A percentile compares a stretch with the other conserved stretches of the same genome.
Conservation (phyloP, 768 basidiomycete genomes). For the Amanita pallidorosea region DNA sequence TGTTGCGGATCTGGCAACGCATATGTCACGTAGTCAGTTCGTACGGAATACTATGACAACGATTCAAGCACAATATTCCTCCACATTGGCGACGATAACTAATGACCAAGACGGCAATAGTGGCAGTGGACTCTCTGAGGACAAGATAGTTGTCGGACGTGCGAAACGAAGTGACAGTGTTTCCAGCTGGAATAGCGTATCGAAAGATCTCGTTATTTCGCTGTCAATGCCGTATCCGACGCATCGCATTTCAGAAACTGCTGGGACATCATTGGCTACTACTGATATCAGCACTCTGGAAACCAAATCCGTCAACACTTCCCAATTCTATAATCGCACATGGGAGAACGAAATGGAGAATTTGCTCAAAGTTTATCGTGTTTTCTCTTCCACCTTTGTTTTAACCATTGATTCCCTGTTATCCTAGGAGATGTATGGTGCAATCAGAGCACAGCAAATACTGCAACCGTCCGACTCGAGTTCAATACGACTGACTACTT, state of each 20-base stretch:
- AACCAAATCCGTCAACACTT: slow-evolving; percentile 14
- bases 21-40: slow-evolving; percentile 91
- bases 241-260: background rate
- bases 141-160: background rate
- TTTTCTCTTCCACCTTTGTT: background rate
- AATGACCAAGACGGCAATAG: slow-evolving; percentile 52
- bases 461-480: slow-evolving; percentile 61
- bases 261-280: slow-evolving; percentile 10
- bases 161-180: slow-evolving; percentile 77
- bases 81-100: slow-evolving; percentile 40
- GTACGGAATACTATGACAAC: slow-evolving; percentile 85
- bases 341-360: slow-evolving; percentile 87
- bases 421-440: slow-evolving; percentile 82
- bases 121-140: slow-evolving; percentile 27
- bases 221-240: slow-evolving; percentile 24
- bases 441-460: slow-evolving; percentile 87
- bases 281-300: slow-evolving; percentile 14
- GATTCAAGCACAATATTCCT: slow-evolving; percentile 68
- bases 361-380: slow-evolving; percentile 58
- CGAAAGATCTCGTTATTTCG: slow-evolving; percentile 43
- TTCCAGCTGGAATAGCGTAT: slow-evolving; percentile 75
- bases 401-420: slow-evolving; percentile 1
- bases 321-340: slow-evolving; percentile 43
- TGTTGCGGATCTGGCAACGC: slow-evolving; percentile 77
- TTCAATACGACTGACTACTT: slow-evolving; percentile 35